Base-by-base conservation (phyloP, 306 rosid species). In the Sechiopsis laciniata region DNA sequence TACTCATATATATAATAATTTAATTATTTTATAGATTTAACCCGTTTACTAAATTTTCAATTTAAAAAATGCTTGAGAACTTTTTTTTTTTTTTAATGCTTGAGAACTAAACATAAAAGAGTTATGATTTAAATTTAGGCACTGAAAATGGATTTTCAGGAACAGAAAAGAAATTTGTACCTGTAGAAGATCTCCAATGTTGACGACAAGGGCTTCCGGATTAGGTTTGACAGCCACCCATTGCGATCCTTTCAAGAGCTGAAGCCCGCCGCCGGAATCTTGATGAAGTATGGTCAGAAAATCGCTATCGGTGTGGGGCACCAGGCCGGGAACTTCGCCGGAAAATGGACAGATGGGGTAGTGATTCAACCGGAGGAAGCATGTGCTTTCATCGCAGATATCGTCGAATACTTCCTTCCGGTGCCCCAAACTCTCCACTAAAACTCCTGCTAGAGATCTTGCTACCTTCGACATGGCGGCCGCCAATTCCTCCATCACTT, bases 151-250 rank as follows among this genome's bases (percentile, higher is more conserved):
- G n/a, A n/a, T n/a, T 26, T 26, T 26, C 29, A 26, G 29, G 29
- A 26, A 26, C 1, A 32, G 3, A 1, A 32, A 32, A 2, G 3
- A 32, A 32, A 32, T 0, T 32, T 5, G 6, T 71, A 91, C 97
- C 97, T 89, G 96, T 72, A 92, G 86, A 78, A 92, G 97, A 80
- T 92, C 97, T 37, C 97, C 97, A 74, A 92, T 83, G 83, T 92
- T 92, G 67, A 92, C 91, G 61, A 90, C 87, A 1, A 92, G 92
- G 73, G 95, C 95, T 35, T 92, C 85, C 69, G 86, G 89, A 54
- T 84, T 92, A 67, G 97, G 96, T 80, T 88, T 90, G 17, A 90
- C 96, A 32, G 95, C 87, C 2, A 92, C 91, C 97, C 96, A 90
- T 79, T 87, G 84, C 83, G 88, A 84, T 76, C 87, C 95, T 83